Evolutionary conservation across 73 alveolate species (phyloP), one percentile per base, ranked within the genome.

Genomic region (Paramecium caudatum): DNA sequence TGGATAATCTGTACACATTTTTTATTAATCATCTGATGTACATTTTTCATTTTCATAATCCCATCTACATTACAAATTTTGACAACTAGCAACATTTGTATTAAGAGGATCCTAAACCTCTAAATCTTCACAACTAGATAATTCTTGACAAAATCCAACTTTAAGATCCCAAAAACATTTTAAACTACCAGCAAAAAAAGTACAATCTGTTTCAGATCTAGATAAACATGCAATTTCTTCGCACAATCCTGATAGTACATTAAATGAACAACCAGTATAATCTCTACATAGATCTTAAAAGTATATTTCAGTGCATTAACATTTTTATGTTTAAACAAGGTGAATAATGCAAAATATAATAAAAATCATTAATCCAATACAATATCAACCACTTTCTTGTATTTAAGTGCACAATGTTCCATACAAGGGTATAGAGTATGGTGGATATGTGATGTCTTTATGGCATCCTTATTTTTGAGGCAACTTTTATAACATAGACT

Each of bases 401-500:
- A 55, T 55, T 55, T 55, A 43, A 55, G 23, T 55, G 80, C 80
- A 55, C 80, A 55, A 55, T 55, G 23, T 55, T 55, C 80, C 45
- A 55, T 55, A 27, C 80, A 55, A 27, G 80, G 80, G 30, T 55
- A 55, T 37, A 55, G 80, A 55, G 80, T 55, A 8, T 55, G 80
- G 30, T 55, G 80, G n/a, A 55, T 55, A 55, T 55, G 80, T 10
- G 80, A 55, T 23, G 80, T 55, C 30, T 55, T 55, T 23, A 55
- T 55, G 3, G 80, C 80, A 55, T 55, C 80, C n/a, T 43, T 55
- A 55, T 55, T 55, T 43, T 55, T 55, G 23, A 55, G n/a, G 30
- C 80, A 55, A 23, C 80, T 55, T 43, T 55, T 55, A 55, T 55
- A 55, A 21, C 80, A 55, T 10, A 55, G 80, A 55, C 46, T 27